Evolutionary conservation across 2,329 filamentous ascomycete genomes (phyloP).

Genomic region (Colletotrichum limetticola): DNA sequence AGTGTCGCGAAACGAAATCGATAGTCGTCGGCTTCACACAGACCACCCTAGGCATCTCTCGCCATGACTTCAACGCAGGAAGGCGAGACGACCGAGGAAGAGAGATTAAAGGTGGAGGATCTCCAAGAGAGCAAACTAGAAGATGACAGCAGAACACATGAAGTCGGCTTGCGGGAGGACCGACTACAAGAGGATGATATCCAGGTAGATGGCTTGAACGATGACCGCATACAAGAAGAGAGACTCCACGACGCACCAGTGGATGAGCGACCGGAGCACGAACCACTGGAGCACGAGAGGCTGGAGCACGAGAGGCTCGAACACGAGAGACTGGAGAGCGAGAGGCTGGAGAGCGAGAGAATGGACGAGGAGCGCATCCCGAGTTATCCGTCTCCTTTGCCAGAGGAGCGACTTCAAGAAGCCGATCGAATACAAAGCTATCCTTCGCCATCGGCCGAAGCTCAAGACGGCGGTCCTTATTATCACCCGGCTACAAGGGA

Average conservation of each 20-base stretch:
- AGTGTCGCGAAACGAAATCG: background rate
- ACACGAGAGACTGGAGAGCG: background rate
- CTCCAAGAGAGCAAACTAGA: slow-evolving; percentile 11
- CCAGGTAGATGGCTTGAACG: background rate
- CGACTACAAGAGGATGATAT: background rate
- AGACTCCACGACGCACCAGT: background rate
- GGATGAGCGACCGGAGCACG: background rate
- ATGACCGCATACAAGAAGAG: slow-evolving; percentile 2
- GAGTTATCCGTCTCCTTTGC: slow-evolving; percentile 21
- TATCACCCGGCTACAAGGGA: slow-evolving; percentile 39
- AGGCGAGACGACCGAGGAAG: slow-evolving; percentile 20
- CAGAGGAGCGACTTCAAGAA: slow-evolving; percentile 26
- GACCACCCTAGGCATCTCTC: background rate
- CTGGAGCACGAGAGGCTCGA: background rate
- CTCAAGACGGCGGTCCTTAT: slow-evolving; percentile 24
- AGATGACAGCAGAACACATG: background rate
- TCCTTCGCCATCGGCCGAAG: slow-evolving; percentile 26
- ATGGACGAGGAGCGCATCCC: slow-evolving; percentile 23
- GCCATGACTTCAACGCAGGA: slow-evolving; percentile 27
- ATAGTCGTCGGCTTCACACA: background rate
- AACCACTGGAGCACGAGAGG: background rate
- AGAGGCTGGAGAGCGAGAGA: background rate
- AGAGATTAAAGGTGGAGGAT: slow-evolving; percentile 17
- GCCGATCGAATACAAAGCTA: slow-evolving; percentile 27
- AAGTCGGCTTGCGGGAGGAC: background rate